Evolutionary conservation across 495 filamentous ascomycete genomes (phyloP), one percentile per base, ranked within the genome.

Genomic region (Physcia stellaris): DNA sequence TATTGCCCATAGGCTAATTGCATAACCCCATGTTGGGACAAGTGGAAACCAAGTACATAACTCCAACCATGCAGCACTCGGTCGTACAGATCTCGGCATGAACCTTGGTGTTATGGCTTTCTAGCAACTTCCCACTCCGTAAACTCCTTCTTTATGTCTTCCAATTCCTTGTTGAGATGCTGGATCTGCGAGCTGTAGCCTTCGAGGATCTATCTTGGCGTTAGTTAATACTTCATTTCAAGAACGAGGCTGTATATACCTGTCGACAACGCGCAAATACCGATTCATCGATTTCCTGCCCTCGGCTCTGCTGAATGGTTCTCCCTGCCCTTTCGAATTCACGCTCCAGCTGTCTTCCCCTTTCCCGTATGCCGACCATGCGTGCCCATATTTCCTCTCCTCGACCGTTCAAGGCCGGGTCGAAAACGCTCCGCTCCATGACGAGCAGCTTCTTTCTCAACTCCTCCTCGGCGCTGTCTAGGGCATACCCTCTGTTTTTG

Each of bases 361-460:
- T 73, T 44, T 88, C 84, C 47, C 83, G 66, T 24, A 95, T 73
- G 19, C 78, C 78, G 39, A 93, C 73, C 71, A 99, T 80, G 23
- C 92, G 67, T 24, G 90, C 92, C 90, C 90, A 99, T 35, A 99
- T 81, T 63, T 99, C 90, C 58, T 99, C 90, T 37, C 76, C 76
- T 39, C 86, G 64, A 4, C 86, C 87, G 35, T 68, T 78, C 32
- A 94, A 64, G 13, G 77, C 78, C 2, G 92, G 88, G 60, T 99
- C 92, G 39, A 80, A 79, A 12, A 88, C 72, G 13, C 59, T 60
- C 46, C 71, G 74, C 52, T 94, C 84, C 45, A 99, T 67, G 33
- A 65, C 60, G 32, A 75, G 51, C 23, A 99, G 66, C 58, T 90
- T 86, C 58, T 82, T 81, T 67, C 81, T 84, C 39, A 99, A 59